Evolutionary conservation across 208 protist genomes (phyloP), one percentile per base, ranked within the genome.

Genomic region (Plasmodiophora brassicae): DNA sequence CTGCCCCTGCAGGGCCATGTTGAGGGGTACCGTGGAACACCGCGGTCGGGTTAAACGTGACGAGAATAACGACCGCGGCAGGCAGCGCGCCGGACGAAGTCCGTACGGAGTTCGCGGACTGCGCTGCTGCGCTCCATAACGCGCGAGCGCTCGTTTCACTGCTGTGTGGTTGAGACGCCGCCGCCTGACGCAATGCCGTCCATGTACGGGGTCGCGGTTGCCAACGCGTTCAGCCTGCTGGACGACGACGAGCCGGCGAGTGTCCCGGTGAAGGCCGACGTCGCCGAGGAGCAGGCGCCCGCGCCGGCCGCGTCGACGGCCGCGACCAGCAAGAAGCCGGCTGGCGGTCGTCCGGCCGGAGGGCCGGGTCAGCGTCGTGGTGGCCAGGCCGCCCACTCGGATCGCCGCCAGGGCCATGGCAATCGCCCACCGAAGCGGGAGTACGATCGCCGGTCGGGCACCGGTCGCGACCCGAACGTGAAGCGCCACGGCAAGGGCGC

Each of bases 201-300:
- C 50, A 78, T 78, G 65, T 78, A 78, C 41, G 65, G 65, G 32
- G 65, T 78, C 20, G 5, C 65, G 5, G 65, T 78, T 5, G n/a
- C 65, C 14, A 78, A 78, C 65, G 65, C 65, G 32, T 78, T 78
- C 65, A 78, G 65, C n/a, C 65, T 78, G 32, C 65, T 78, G 32
- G 65, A 78, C 41, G 65, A 78, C 5, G 65, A 78, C 14, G 65
- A 78, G 5, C 50, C n/a, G 32, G 65, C 41, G 10, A 8, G 41
- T n/a, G 65, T 78, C n/a, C 65, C 65, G 5, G 65, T 78, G 5
- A 78, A 78, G 65, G 65, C 5, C 14, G 41, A 78, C 10, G 14
- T 5, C 65, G 32, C 32, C 65, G 14, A 32, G 5, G 5, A 32
- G 10, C 32, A 78, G 14, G 14, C 10, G 65, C 50, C 20, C 50